A percentile compares a stretch with the other conserved stretches of the same genome.
Conservation (phyloP, 1,139 yeast species). For the Suhomyces guaymorum region DNA sequence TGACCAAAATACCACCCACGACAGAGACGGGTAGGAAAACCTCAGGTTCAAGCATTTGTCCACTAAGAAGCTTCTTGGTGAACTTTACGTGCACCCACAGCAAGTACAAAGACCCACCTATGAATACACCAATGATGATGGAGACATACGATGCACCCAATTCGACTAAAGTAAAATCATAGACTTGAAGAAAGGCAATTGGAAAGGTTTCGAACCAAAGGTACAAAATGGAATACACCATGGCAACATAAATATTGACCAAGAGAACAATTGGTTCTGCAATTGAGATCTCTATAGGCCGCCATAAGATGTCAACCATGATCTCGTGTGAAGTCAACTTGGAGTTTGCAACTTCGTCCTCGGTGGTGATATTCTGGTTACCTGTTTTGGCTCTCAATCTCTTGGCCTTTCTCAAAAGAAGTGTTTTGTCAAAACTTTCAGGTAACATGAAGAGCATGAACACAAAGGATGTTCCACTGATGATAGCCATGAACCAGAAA, state of each 20-base stretch:
- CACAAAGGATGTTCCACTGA: constrained; percentile 30
- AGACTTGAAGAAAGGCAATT: constrained; percentile 46
- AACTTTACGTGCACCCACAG: constrained; percentile 23
- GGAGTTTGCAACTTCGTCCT: constrained; percentile 30
- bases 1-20: constrained; percentile 43
- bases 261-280: constrained; percentile 49
- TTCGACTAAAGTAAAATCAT: constrained; percentile 51
- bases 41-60: constrained; percentile 36
- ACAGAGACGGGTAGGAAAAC: constrained; percentile 46
- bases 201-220: constrained; percentile 67
- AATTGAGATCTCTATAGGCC: constrained; percentile 46
- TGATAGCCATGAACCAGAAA: constrained; percentile 39
- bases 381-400: constrained; percentile 39
- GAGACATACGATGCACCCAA: constrained; percentile 50
- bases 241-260: constrained; percentile 51
- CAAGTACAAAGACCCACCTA: constrained; percentile 29
- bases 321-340: constrained; percentile 23
- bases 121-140: constrained; percentile 44
- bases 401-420: constrained; percentile 38
- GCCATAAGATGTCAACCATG: constrained; percentile 46
- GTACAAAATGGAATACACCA: constrained; percentile 56
- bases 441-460: constrained; percentile 33
- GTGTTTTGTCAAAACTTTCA: constrained; percentile 36
- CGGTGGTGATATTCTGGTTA: constrained; percentile 30
- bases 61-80: constrained; percentile 26